Evolutionary conservation across 768 basidiomycete genomes (phyloP).

Genomic region (Albatrellus ellisii): DNA sequence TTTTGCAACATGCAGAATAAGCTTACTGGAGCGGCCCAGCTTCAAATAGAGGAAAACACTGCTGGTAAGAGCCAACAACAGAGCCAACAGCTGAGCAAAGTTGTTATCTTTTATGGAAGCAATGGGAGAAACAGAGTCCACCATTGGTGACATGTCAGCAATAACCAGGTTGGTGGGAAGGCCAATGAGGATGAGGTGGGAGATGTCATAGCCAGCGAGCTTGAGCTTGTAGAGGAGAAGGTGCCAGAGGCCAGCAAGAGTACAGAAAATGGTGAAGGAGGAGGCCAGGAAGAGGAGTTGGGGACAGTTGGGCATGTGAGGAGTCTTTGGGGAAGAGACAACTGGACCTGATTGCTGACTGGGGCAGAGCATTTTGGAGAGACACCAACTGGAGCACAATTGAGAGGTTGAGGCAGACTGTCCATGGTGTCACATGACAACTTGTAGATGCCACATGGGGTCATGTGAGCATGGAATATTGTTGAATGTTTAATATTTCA

Average conservation of each 20-base stretch:
- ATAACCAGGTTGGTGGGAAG: conserved; percentile 23
- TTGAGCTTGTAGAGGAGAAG: conserved; percentile 31
- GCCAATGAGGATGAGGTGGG: conserved; percentile 51
- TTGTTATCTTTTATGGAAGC: conserved; percentile 23
- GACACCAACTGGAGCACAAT: no score
- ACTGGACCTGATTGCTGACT: no score
- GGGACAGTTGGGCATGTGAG: conserved; percentile 43
- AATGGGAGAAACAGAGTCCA: conserved; percentile 4
- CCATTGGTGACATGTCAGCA: conserved; percentile 6
- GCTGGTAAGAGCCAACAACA: conserved; percentile 37
- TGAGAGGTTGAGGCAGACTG: no score
- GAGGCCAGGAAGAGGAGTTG: conserved; percentile 45
- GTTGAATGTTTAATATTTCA: no score
- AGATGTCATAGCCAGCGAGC: conserved; percentile 43
- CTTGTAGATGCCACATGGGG: no score
- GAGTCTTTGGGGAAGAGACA: no score
- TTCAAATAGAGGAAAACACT: conserved; percentile 41
- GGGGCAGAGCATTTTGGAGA: no score
- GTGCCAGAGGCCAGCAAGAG: conserved; percentile 33
- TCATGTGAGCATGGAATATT: no score
- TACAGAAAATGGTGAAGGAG: conserved; percentile 31
- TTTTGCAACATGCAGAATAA: neutral
- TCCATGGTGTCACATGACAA: no score
- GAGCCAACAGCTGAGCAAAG: conserved; percentile 33
- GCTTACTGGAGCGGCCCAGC: conserved; percentile 27